Conservation (phyloP, 2,329 filamentous ascomycete species). For the Elsinoe perseae region DNA sequence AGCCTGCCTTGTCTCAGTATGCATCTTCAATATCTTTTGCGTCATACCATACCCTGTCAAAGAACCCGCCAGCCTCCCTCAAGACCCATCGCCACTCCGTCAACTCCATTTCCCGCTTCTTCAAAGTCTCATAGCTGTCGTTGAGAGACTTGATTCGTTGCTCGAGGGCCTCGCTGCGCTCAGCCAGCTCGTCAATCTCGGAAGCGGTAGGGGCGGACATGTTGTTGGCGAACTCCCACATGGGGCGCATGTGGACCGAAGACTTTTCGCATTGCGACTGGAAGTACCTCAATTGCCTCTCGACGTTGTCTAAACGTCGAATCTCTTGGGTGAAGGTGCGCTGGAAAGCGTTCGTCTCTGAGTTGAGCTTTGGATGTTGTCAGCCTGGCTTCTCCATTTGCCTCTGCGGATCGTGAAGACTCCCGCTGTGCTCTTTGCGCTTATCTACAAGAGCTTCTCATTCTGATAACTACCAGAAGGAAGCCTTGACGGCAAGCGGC, state of each 20-base stretch:
- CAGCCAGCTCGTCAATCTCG: conserved; percentile 92
- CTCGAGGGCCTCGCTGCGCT: conserved; percentile 86
- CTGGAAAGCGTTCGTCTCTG: conserved; percentile 88
- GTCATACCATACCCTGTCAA: conserved; percentile 56
- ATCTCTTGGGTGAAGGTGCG: conserved; percentile 97
- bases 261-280: conserved; percentile 92
- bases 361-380: conserved; percentile 62
- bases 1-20: conserved; percentile 42
- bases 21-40: background rate
- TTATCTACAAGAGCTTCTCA: too few species aligned
- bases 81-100: conserved; percentile 98
- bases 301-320: conserved; percentile 92
- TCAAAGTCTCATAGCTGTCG: conserved; percentile 96
- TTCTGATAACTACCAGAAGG: too few species aligned
- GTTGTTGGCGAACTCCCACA: conserved; percentile 77
- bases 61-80: conserved; percentile 92
- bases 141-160: conserved; percentile 86
- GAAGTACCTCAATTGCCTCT: conserved; percentile 95
- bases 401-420: too few species aligned
- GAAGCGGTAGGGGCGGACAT: conserved; percentile 82
- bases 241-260: conserved; percentile 73
- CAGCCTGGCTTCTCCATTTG: conserved; percentile 4
- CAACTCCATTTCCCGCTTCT: conserved; percentile 93
- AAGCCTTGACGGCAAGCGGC: too few species aligned
- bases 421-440: background rate